Evolutionary conservation across 148 eudicot species (phyloP).

Genomic region (Cornus kousa): DNA sequence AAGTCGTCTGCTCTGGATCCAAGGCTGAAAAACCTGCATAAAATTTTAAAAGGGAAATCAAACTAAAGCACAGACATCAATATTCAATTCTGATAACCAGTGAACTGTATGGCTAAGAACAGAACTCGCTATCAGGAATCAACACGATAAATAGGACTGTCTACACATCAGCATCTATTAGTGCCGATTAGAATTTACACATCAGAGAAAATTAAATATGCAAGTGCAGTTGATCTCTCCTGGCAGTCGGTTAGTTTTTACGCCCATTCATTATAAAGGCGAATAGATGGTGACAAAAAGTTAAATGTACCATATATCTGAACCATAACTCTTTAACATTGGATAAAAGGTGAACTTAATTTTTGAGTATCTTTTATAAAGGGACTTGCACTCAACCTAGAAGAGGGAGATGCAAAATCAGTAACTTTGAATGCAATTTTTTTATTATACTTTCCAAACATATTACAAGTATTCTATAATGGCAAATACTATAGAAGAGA

Average conservation of each 20-base stretch:
- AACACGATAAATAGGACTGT: too few species aligned
- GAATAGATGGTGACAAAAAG: background rate
- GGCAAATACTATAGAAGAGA: too few species aligned
- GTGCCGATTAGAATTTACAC: too few species aligned
- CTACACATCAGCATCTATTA: too few species aligned
- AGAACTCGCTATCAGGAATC: too few species aligned
- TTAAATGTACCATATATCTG: background rate
- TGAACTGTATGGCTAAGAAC: background rate
- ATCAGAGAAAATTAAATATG: too few species aligned
- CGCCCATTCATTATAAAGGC: background rate
- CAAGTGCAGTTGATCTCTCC: too few species aligned
- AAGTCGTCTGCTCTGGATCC: constrained; percentile 48
- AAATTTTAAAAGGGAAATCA: background rate
- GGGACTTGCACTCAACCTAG: background rate
- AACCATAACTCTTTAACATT: background rate
- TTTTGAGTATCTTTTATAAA: background rate
- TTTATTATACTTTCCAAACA: too few species aligned
- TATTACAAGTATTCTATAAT: background rate
- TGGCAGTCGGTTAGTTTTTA: background rate
- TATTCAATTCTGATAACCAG: background rate
- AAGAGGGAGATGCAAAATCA: background rate
- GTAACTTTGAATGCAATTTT: background rate
- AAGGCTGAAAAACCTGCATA: constrained; percentile 48
- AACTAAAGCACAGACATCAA: background rate
- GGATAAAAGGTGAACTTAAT: background rate